Base-by-base conservation (phyloP, 352 stramenopile species). In the Pythium rhizo-oryzae region DNA sequence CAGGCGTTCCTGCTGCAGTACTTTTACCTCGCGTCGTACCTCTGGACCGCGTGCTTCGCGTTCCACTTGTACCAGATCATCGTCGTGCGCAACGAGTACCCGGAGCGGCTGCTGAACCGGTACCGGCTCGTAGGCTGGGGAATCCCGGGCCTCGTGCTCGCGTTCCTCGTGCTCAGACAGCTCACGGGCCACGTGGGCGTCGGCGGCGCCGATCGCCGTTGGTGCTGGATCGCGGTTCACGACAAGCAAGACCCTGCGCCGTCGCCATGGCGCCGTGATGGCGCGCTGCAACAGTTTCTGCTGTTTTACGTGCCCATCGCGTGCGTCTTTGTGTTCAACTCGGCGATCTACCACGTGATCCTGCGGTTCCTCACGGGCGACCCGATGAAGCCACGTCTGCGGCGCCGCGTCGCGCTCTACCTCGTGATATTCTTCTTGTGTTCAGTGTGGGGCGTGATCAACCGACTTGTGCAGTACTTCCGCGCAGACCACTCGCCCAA, bases 1-100 rank as follows among this genome's bases (percentile, higher is more conserved):
- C 85, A 93, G 70, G 85, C 83, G 16, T 65, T 91, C 61, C 67
- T 76, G 46, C 72, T 95, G 44, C 85, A 92, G 70, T 95, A 92
- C 66, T 93, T 91, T 54, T 91, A 90, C 67, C 68, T 95, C 30
- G 82, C 87, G 46, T 93, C 84, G 37, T 94, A 92, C 62, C 69
- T 95, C 57, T 95, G 87, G 87, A 95, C 87, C 0, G 78, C 74
- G 2, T 95, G 87, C 75, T 95, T 95, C 55, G 87, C 87, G 35
- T 93, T 93, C 58, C 84, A 95, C 69, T 76, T 95, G 62, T 95
- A 92, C 75, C 85, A 93, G 70, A 91, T 95, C 79, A 90, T 95
- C 54, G 83, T 92, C 46, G 84, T 89, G 58, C 73, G 81, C 70
- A 92, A 93, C 54, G 85, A 93, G 49, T 91, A 92, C 64, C 83